Conservation (phyloP, 805 yeast species). For the Starmera dryadoides region DNA sequence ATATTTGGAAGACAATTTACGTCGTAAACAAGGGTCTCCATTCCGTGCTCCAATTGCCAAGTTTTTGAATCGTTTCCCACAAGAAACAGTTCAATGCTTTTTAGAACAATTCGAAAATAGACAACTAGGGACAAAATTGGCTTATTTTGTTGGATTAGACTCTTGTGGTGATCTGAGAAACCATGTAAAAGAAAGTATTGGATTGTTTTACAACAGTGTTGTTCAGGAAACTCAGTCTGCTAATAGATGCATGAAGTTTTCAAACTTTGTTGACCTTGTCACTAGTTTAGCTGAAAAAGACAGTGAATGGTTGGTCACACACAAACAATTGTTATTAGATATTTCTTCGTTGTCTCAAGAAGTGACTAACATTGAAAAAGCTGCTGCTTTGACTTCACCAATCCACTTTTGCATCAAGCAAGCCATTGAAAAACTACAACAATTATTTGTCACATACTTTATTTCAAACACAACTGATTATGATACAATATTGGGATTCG, state of each 20-base stretch:
- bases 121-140: conserved; percentile 54
- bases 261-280: conserved; percentile 65
- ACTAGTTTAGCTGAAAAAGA: conserved; percentile 44
- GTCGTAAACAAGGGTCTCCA: conserved; percentile 82
- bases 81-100: conserved; percentile 66
- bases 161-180: conserved; percentile 52
- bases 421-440: conserved; percentile 57
- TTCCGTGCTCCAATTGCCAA: conserved; percentile 87
- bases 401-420: conserved; percentile 67
- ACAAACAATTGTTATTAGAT: conserved; percentile 36
- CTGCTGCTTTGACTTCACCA: conserved; percentile 43
- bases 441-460: conserved; percentile 32
- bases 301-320: conserved; percentile 49
- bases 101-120: conserved; percentile 58
- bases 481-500: conserved; percentile 30
- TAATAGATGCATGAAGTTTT: conserved; percentile 53
- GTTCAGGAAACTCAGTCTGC: conserved; percentile 44
- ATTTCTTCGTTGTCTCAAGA: conserved; percentile 36
- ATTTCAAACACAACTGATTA: conserved; percentile 26
- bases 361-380: conserved; percentile 32
- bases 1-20: conserved; percentile 71
- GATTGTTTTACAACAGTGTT: conserved; percentile 38
- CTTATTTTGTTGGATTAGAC: conserved; percentile 52
- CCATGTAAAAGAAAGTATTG: conserved; percentile 45
- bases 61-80: conserved; percentile 76